A percentile compares a stretch with the other conserved stretches of the same genome.
Conservation (phyloP, 2,329 filamentous ascomycete species). For the Colletotrichum orbiculare region DNA sequence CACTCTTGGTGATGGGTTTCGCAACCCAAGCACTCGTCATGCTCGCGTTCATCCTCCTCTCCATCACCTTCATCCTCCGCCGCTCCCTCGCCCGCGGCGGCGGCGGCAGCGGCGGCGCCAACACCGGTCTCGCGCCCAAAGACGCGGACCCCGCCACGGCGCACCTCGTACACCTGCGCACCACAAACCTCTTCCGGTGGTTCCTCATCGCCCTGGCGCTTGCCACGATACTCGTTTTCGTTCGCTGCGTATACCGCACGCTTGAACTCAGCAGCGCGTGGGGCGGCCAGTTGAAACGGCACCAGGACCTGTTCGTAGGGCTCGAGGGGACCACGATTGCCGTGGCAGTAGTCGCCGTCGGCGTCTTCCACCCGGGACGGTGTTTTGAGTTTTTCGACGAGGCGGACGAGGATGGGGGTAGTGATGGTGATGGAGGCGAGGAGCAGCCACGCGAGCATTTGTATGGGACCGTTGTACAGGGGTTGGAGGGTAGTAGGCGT, state of each 20-base stretch:
- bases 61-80: slow-evolving; percentile 61
- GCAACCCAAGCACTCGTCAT: slow-evolving; percentile 66
- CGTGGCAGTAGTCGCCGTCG: slow-evolving; percentile 57
- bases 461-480: no score
- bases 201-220: slow-evolving; percentile 67
- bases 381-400: slow-evolving; percentile 45
- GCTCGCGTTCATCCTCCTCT: slow-evolving; percentile 62
- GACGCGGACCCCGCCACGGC: slow-evolving; percentile 53
- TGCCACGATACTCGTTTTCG: slow-evolving; percentile 72
- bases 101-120: slow-evolving; percentile 27
- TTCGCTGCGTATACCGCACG: slow-evolving; percentile 73
- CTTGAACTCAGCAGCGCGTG: slow-evolving; percentile 75
- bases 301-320: slow-evolving; percentile 66
- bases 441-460: neutral
- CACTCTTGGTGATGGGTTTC: no score
- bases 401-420: neutral
- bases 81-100: slow-evolving; percentile 46
- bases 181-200: slow-evolving; percentile 54
- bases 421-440: neutral
- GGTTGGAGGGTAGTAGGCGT: no score
- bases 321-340: slow-evolving; percentile 67
- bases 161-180: slow-evolving; percentile 49
- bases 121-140: slow-evolving; percentile 42
- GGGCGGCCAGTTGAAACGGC: slow-evolving; percentile 65
- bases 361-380: slow-evolving; percentile 55